Base-by-base conservation (phyloP, 2,329 filamentous ascomycete species). In the Mycosphaerella sp. region DNA sequence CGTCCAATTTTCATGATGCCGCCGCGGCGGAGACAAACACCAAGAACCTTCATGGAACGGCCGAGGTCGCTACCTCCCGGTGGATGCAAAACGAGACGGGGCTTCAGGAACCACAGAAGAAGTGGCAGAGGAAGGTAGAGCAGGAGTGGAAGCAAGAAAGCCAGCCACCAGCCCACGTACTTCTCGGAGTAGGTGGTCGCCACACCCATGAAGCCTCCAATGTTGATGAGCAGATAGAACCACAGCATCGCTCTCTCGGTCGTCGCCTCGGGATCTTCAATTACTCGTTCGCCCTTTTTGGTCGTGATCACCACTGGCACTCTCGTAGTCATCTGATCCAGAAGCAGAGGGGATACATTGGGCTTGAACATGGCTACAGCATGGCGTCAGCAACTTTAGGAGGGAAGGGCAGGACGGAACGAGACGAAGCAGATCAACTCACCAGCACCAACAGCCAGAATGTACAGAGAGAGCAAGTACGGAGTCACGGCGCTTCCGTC, bases 221-320 rank as follows among this genome's bases (percentile, higher is more conserved):
- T 59, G 68, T 89, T 89, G 66, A 89, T 87, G 70, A 81, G 84
- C 67, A 80, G 67, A 70, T 88, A 88, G 73, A 87, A 88, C 65
- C 86, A 80, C 78, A 74, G 71, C 66, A 74, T 75, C 51, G 76
- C 74, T 26, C 74, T 64, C 55, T 73, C 70, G 44, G 74, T 73
- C 31, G 74, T 77, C 53, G 74, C 72, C 23, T 70, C 64, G 14
- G 74, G 74, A 46, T 76, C 74, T 31, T 74, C 70, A 45, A 77
- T 75, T 41, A 76, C 69, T 26, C 72, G 68, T 64, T 76, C 73
- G 50, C 74, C 73, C 65, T 53, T 68, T 62, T 74, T 62, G 44
- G 71, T 54, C 0, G 62, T 66, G 54, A 69, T 71, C 47, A 77
- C 65, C 40, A 67, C 70, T 1, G 70, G 69, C 8, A 65, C 69